Percentiles rank a stretch among this genome's conserved stretches.
phyloP scores from a whole-genome alignment of 192 early-diverging fungal species.

The Rhizophagus sp. region DNA sequence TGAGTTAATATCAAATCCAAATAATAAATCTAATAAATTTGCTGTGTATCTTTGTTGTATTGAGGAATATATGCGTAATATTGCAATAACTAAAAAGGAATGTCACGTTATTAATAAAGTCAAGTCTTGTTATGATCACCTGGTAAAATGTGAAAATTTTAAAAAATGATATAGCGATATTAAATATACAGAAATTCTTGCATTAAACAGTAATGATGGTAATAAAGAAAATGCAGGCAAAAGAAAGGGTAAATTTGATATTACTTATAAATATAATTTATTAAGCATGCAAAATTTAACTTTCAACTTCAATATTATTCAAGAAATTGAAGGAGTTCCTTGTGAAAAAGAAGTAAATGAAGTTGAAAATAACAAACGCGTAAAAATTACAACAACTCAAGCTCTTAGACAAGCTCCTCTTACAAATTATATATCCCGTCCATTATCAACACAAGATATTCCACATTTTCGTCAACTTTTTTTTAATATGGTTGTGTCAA shows the following conservation, averaged over 20 bases:
- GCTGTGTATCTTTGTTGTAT: conserved; percentile 14
- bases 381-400: not conserved
- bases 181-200: too few relatives aligned
- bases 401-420: not conserved
- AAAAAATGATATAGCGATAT: not conserved
- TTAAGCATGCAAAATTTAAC: too few relatives aligned
- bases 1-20: not conserved
- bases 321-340: too few relatives aligned
- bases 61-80: not conserved
- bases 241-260: too few relatives aligned
- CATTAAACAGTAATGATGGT: too few relatives aligned
- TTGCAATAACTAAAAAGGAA: conserved; percentile 2
- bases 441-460: not conserved
- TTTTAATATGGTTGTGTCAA: too few relatives aligned
- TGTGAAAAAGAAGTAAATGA: too few relatives aligned
- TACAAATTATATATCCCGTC: not conserved
- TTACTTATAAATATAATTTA: too few relatives aligned
- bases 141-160: conserved; percentile 10
- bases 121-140: conserved; percentile 4
- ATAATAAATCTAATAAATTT: conserved; percentile 11
- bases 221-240: too few relatives aligned
- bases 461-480: too few relatives aligned
- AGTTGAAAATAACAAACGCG: too few relatives aligned
- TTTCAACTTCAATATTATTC: too few relatives aligned
- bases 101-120: conserved; percentile 14